Evolutionary conservation across 768 basidiomycete species (phyloP), one percentile per base, ranked within the genome.

Genomic region (Agaricus subrufescens): DNA sequence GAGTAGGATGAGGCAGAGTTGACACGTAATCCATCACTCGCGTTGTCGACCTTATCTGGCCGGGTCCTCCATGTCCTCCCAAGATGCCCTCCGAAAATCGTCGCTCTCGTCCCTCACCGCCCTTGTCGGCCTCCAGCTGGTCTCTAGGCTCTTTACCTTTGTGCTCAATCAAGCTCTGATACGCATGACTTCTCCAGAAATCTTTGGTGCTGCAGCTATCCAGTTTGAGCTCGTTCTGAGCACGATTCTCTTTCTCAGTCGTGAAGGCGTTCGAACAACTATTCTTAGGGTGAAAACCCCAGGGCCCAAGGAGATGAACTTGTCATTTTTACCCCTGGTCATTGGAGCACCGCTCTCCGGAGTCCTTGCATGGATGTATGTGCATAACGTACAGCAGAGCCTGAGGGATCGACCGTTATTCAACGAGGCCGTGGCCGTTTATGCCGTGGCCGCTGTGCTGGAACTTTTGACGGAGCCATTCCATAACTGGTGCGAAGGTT

Each of bases 211-310:
- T 0, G 94, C 92, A 14, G 84, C 93, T 0, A 89, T 99, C 59
- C 95, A 97, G 64, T 94, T 98, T 69, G 97, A 98, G 67, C 82
- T 98, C 27, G 66, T 98, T 26, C 79, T 91, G 46, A 91, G 87
- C 62, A 94, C 94, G 10, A 90, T 95, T 63, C 76, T 98, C 44
- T 98, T 98, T 69, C 77, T 98, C 7, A 87, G 88, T 34, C 79
- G 97, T n/a, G 97, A 99, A 69, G 96, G 95, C 15, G 81, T 98
- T 7, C 80, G 97, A 40, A 91, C 88, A 66, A 85, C 91, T 5
- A 78, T 97, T 4, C 76, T 97, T 14, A 82, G 94, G n/a, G 77
- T 65, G 54, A 66, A 68, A 59, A 54, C 26, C 38, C 38, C 34
- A 25, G 29, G 46, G 39, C 49, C 40, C 34, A 60, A 45, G 26